Conservation (phyloP, 805 yeast genomes). For the Scheffersomyces coipomensis region DNA sequence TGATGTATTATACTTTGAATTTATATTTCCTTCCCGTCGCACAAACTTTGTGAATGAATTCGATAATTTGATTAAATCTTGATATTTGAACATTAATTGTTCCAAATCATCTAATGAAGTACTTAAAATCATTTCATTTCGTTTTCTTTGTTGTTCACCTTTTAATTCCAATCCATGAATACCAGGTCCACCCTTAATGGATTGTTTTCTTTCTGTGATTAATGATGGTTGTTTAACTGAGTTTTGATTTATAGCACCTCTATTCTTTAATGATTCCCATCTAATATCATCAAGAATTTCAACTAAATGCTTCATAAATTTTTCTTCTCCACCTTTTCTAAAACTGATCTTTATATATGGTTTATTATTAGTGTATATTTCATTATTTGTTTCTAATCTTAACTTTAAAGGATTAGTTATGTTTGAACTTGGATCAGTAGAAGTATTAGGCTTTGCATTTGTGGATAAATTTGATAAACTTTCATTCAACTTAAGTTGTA, state of each 20-base stretch:
- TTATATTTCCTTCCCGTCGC: not conserved
- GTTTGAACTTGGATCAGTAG: not conserved
- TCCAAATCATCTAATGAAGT: constrained; percentile 76
- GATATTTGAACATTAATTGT: constrained; percentile 73
- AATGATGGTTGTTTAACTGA: constrained; percentile 21
- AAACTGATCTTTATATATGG: constrained; percentile 69
- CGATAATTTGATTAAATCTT: constrained; percentile 63
- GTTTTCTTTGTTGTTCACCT: constrained; percentile 52
- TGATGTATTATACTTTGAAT: constrained; percentile 6
- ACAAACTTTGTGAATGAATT: constrained; percentile 32
- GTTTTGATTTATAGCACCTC: constrained; percentile 37
- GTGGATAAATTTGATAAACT: constrained; percentile 1
- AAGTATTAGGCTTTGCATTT: not conserved
- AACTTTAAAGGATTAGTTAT: constrained; percentile 14
- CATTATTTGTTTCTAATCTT: constrained; percentile 25
- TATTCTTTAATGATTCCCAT: constrained; percentile 44
- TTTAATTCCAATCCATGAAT: constrained; percentile 66
- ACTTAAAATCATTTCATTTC: constrained; percentile 60
- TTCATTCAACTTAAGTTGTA: not conserved
- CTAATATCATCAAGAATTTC: constrained; percentile 44
- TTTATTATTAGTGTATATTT: constrained; percentile 28
- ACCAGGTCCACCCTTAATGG: constrained; percentile 45
- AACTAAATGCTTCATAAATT: constrained; percentile 45
- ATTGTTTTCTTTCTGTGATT: constrained; percentile 1
- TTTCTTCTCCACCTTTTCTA: constrained; percentile 63